A percentile compares a stretch with the other conserved stretches of the same genome.
Conservation (phyloP, 1,284 basidiomycete genomes). For the Erythrobasidium hasegawianum region DNA sequence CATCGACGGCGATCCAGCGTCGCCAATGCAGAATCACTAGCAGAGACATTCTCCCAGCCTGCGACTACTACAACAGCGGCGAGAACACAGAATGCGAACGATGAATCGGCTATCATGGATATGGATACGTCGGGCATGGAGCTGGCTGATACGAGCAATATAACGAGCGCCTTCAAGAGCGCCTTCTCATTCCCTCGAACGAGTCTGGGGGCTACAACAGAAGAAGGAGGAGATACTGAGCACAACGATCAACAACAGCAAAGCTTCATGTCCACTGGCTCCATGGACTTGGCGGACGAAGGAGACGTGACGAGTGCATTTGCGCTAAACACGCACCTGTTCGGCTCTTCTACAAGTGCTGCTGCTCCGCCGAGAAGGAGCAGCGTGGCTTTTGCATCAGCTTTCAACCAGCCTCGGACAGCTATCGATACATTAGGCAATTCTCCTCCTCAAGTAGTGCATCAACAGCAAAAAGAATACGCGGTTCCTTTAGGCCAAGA, state of each 20-base stretch:
- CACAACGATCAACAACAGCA: background rate
- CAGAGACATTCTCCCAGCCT: slow-evolving; percentile 8
- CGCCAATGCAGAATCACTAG: slow-evolving; percentile 21
- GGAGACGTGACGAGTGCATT: slow-evolving; percentile 31
- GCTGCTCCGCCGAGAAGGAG: slow-evolving; percentile 8
- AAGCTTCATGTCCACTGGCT: slow-evolving; percentile 6
- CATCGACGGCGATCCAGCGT: slow-evolving; percentile 29
- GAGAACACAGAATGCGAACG: background rate
- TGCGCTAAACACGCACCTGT: slow-evolving; percentile 31
- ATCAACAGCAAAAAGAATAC: slow-evolving; percentile 8
- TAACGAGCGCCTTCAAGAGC: slow-evolving; percentile 20
- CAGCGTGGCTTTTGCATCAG: background rate
- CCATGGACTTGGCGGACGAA: slow-evolving; percentile 32
- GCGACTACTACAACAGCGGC: background rate
- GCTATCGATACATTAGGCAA: too few relatives aligned
- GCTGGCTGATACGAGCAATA: slow-evolving; percentile 19
- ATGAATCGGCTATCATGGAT: background rate
- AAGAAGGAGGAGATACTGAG: background rate
- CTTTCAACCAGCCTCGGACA: background rate
- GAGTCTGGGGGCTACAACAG: background rate
- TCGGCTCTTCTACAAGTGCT: slow-evolving; percentile 2
- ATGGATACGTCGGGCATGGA: slow-evolving; percentile 25
- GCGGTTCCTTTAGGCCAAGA: slow-evolving; percentile 30
- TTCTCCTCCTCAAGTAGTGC: background rate
- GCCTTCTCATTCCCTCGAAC: slow-evolving; percentile 18